Percentiles rank a stretch among this genome's conserved stretches.
Evolutionary conservation across 2,329 filamentous ascomycete species (phyloP).

Genomic region (Fusarium devonianum): DNA sequence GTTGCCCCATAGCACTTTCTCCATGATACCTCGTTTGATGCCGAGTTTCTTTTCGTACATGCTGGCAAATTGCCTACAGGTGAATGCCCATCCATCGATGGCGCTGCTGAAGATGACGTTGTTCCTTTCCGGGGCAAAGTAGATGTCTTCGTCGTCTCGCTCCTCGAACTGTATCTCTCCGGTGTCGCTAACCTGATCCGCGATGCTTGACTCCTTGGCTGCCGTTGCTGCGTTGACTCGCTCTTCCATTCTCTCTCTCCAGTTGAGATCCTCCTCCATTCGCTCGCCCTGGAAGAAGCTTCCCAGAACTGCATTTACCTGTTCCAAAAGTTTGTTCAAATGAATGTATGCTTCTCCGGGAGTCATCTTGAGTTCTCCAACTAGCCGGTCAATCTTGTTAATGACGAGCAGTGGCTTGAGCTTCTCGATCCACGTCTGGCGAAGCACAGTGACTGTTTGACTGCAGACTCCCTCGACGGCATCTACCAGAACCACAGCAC

Average conservation of each 20-base stretch:
- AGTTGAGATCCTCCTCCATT: conserved; percentile 97
- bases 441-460: conserved; percentile 94
- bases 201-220: conserved; percentile 60
- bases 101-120: conserved; percentile 99
- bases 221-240: conserved; percentile 75
- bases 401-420: conserved; percentile 93
- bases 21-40: conserved; percentile 85
- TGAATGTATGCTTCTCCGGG: conserved; percentile 89
- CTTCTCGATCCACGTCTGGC: conserved; percentile 95
- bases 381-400: conserved; percentile 96
- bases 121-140: conserved; percentile 97
- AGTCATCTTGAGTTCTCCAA: conserved; percentile 94
- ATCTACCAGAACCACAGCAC: conserved; percentile 92
- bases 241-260: conserved; percentile 92
- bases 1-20: conserved; percentile 96
- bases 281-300: conserved; percentile 98
- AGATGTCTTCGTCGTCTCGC: conserved; percentile 93
- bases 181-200: conserved; percentile 59
- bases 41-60: conserved; percentile 97
- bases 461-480: conserved; percentile 98
- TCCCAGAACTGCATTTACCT: conserved; percentile 95
- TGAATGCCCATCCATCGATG: conserved; percentile 99
- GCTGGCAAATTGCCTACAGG: conserved; percentile 88
- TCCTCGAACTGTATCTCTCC: conserved; percentile 81
- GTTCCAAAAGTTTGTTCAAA: conserved; percentile 86